Conservation (phyloP, 306 rosid genomes). For the Aeschynomene evenia region DNA sequence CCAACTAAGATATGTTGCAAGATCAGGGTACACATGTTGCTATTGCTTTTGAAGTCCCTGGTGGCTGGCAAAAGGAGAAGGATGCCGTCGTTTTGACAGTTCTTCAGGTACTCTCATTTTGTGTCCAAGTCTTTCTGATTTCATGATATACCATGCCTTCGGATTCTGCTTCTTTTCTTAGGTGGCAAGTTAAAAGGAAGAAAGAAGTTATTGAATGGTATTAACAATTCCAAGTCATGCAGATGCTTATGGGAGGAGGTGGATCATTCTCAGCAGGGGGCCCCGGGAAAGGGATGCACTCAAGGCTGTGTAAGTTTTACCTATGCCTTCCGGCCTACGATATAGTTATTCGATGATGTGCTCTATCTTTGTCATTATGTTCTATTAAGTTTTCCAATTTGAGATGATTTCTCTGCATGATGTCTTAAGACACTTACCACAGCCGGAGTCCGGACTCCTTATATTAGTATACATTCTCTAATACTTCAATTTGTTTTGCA, state of each 20-base stretch:
- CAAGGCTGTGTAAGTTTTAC: slow-evolving; percentile 79
- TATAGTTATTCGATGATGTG: background rate
- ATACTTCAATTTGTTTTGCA: slow-evolving; percentile 12
- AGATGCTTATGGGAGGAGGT: slow-evolving; percentile 98
- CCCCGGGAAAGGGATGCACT: slow-evolving; percentile 98
- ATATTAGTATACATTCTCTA: background rate
- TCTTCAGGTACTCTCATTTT: slow-evolving; percentile 67
- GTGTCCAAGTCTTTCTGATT: background rate
- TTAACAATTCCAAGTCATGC: slow-evolving; percentile 33
- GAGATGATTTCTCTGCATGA: background rate
- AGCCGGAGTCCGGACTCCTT: background rate
- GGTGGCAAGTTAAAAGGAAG: background rate
- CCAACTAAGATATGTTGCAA: slow-evolving; percentile 23
- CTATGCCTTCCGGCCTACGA: background rate
- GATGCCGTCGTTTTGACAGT: slow-evolving; percentile 87
- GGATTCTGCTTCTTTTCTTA: background rate
- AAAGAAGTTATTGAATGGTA: slow-evolving; percentile 14
- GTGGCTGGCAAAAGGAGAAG: slow-evolving; percentile 93
- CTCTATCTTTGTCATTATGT: slow-evolving; percentile 7
- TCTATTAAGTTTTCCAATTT: background rate
- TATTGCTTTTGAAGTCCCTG: slow-evolving; percentile 96
- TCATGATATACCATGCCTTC: slow-evolving; percentile 18
- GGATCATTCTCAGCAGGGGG: slow-evolving; percentile 97
- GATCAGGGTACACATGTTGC: slow-evolving; percentile 82
- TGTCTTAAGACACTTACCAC: slow-evolving; percentile 25